Base-by-base conservation (phyloP, 2,329 filamentous ascomycete genomes). In the Albophoma yamanashiensis region DNA sequence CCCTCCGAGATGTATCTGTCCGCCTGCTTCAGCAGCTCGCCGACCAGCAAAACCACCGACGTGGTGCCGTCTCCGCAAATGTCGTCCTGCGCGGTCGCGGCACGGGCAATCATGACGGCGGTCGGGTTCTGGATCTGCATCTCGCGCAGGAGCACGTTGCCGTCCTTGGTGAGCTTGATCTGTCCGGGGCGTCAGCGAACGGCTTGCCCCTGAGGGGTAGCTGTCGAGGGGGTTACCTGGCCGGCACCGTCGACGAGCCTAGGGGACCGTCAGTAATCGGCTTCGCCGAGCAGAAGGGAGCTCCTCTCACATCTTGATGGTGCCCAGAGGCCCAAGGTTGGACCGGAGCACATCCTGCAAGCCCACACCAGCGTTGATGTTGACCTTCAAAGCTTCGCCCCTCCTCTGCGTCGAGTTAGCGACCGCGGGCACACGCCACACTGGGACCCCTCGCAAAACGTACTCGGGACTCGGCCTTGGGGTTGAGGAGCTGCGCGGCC, bases 81-180 rank as follows among this genome's bases (percentile, higher is more conserved):
- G 70, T 99, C 94, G 75, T 99, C 94, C 75, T 99, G 93, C 66
- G 94, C 94, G 43, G 94, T 99, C 61, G 94, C 94, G 69, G 93
- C 92, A 72, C 85, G 79, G 60, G 85, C 85, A 74, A 88, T 88
- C 85, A 88, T 88, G 64, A 94, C 94, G 66, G 94, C 94, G 42
- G 94, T 99, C 36, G 94, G 94, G 76, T 97, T 97, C 79, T 97
- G 93, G 73, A 97, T 97, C 86, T 97, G 92, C 85, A 88, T 88
- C 74, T 89, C 86, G 69, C 86, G 80, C 64, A 88, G 76, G 34
- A 88, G 80, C 62, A 97, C 93, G 71, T 96, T 97, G 73, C 94
- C 94, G 78, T 99, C 94, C 77, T 99, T 99, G 68, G 94, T 99
- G 74, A 99, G 84, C 80, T 99, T 99, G 80, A 99, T 99, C 86